Evolutionary conservation across 345 rosid species (phyloP).

Genomic region (Kandelia obovata): DNA sequence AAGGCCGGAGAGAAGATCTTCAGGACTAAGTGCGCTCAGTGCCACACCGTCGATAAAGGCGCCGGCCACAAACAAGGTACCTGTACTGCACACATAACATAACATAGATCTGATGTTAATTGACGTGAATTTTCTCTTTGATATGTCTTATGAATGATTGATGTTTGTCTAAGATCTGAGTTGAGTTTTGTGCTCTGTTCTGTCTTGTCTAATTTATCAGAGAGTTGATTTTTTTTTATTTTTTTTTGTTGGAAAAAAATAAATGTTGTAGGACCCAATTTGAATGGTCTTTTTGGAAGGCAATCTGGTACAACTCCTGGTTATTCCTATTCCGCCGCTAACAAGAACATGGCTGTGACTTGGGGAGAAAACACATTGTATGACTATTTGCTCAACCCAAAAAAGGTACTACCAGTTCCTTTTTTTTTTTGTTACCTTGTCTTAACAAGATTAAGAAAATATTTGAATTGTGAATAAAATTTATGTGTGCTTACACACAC

Average conservation of each 20-base stretch:
- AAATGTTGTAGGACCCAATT: constrained; percentile 65
- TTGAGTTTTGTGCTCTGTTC: too few relatives aligned
- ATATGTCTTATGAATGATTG: too few relatives aligned
- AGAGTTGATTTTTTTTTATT: background rate
- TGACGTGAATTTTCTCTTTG: too few relatives aligned
- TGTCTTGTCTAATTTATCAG: too few relatives aligned
- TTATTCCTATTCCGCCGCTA: constrained; percentile 89
- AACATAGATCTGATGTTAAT: too few relatives aligned
- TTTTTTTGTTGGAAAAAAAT: background rate
- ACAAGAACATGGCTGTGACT: constrained; percentile 77
- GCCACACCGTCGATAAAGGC: constrained; percentile 93
- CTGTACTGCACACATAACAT: too few relatives aligned
- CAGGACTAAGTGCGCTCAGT: constrained; percentile 79
- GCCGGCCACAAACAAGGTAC: constrained; percentile 97
- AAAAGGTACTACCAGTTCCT: constrained; percentile 46
- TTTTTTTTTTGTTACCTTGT: background rate
- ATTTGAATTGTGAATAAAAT: background rate
- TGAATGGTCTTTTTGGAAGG: constrained; percentile 86
- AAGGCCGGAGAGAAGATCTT: constrained; percentile 83
- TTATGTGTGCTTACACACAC: too few relatives aligned
- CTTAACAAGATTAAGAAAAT: background rate
- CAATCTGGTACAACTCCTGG: constrained; percentile 82
- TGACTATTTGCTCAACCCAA: constrained; percentile 84
- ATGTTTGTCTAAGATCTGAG: too few relatives aligned
- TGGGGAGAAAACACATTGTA: constrained; percentile 89